Evolutionary conservation across 2,329 filamentous ascomycete genomes (phyloP), one percentile per base, ranked within the genome.

Genomic region (Cladosporium colombiae): DNA sequence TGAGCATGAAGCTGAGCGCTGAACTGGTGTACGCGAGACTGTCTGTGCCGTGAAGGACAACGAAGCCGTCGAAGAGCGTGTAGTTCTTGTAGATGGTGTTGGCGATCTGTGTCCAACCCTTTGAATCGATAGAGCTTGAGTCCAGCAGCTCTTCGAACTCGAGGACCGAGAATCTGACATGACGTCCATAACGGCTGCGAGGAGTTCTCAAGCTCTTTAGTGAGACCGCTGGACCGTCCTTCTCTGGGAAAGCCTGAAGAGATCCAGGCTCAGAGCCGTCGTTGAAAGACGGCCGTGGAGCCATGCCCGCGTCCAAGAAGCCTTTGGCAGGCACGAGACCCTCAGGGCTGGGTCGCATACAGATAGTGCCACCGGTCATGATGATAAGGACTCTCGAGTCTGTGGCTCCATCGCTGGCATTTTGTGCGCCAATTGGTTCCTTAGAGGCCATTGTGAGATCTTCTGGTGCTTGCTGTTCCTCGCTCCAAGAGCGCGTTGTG

Each of bases 1-100:
- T 86, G 76, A 97, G 86, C 91, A 97, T 96, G 81, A 97, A 97
- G 71, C 91, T 95, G 66, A 97, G 83, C 3, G 93, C 93, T 5
- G 92, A 96, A 68, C 91, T 91, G 5, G 92, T 95, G 79, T 97
- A 97, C 2, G 81, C 91, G 61, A 97, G 82, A 53, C 91, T 96
- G 78, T 97, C 93, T 7, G 93, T 97, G 67, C 93, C 93, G 77
- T 97, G 93, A 37, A 96, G 87, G 49, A 97, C 88, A 25, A 97
- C 92, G 74, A 97, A 97, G 23, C 91, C 92, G 76, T 97, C 93
- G 74, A 93, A 97, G 0, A 92, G 84, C 68, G 89, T 89, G 78
- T 97, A 97, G 78, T 97, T 97, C 69, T 90, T 87, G 71, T 88
- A 85, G 70, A 97, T 87, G n/a, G 90, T 87, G 60, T 84, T 81